A percentile compares a stretch with the other conserved stretches of the same genome.
Conservation (phyloP, 352 stramenopile genomes). For the Chrysophaeum taylorii region DNA sequence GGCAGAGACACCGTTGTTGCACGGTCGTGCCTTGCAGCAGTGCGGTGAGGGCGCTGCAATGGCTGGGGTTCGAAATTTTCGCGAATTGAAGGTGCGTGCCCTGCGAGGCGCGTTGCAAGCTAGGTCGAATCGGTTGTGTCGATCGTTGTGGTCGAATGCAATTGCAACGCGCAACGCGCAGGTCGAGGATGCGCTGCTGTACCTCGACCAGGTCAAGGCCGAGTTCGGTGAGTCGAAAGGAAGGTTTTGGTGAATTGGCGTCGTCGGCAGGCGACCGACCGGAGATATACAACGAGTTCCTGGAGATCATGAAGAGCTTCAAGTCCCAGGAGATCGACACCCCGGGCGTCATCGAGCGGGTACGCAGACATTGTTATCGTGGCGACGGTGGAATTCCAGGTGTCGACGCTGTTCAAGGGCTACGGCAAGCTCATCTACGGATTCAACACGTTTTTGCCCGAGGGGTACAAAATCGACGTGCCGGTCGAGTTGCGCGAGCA, state of each 20-base stretch:
- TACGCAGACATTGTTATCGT: background rate
- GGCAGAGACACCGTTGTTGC: too few species aligned
- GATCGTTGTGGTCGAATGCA: too few species aligned
- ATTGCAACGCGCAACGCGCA: too few species aligned
- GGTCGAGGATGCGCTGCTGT: slow-evolving; percentile 96
- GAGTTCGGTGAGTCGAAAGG: slow-evolving; percentile 78
- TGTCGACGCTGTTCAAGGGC: slow-evolving; percentile 92
- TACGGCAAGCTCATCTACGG: slow-evolving; percentile 97
- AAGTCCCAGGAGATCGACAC: slow-evolving; percentile 98
- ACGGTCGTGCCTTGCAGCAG: too few species aligned
- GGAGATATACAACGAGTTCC: slow-evolving; percentile 99
- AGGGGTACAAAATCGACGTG: slow-evolving; percentile 72
- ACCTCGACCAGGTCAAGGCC: slow-evolving; percentile 98
- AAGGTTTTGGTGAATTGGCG: background rate
- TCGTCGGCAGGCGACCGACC: slow-evolving; percentile 67
- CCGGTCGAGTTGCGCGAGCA: slow-evolving; percentile 12
- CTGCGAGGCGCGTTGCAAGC: too few species aligned
- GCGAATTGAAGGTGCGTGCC: too few species aligned
- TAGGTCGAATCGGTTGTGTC: too few species aligned
- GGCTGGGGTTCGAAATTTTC: too few species aligned
- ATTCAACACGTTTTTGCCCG: slow-evolving; percentile 98
- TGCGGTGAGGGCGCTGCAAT: too few species aligned
- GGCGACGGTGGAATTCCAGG: slow-evolving; percentile 53
- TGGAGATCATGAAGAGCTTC: slow-evolving; percentile 99
- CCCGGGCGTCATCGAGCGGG: slow-evolving; percentile 75